Evolutionary conservation across 2,329 filamentous ascomycete genomes (phyloP), one percentile per base, ranked within the genome.

Genomic region (Cadophora gregata): DNA sequence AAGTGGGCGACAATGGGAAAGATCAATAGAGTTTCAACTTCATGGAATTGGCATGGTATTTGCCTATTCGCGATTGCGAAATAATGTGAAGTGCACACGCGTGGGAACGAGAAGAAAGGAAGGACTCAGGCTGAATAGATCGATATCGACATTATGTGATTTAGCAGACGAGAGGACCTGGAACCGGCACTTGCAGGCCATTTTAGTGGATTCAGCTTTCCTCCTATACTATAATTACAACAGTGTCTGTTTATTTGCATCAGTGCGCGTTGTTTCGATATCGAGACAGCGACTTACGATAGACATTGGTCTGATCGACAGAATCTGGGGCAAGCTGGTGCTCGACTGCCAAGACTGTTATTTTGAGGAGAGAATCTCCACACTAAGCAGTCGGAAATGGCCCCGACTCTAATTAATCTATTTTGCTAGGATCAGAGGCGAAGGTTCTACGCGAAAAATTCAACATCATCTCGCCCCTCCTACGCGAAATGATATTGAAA

Each of bases 71-170:
- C 33, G 19, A 42, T 58, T 58, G 55, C 33, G 55, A 58, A 38
- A 19, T n/a, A 38, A 27, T 36, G 1, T 25, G 33, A 42, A 25
- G n/a, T 33, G n/a, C 29, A 27, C 47, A 64, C 62, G 62, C 55
- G 31, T 59, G 29, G 55, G 55, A 58, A 59, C 29, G 48, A 47
- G n/a, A 62, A 38, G 31, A 33, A 45, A 58, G 42, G 25, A 19
- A 42, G 36, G 29, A 27, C 31, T 62, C 59, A 66, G 64, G 50
- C 64, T 66, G 42, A 66, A 38, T 42, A 7, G 33, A 31, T 58
- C 4, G 9, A 33, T 25, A 8, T 58, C 21, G 55, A 58, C 21
- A 42, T 58, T 33, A 27, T 42, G 21, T 58, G 33, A 42, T 42
- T 42, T 27, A 25, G 21, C 21, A 42, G 21, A 58, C 33, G 21